Percentiles rank a stretch among this genome's conserved stretches.
phyloP scores from a whole-genome alignment of 192 early-diverging fungal species.

The Coemansia sp. region DNA sequence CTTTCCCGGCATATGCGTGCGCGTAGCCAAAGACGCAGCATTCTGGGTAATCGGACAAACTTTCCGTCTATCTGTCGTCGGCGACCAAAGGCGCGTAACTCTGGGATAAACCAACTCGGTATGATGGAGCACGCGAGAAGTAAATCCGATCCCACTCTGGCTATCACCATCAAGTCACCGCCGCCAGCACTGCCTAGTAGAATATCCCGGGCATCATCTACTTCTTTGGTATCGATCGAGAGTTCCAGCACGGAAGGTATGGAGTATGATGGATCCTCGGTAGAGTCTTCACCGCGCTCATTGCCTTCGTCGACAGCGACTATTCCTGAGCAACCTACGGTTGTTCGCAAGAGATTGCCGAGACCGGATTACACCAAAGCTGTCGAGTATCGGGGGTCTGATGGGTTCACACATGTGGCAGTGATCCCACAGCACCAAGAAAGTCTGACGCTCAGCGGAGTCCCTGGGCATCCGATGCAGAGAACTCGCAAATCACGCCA shows the following conservation, averaged over 20 bases:
- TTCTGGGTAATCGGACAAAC: slow-evolving; percentile 37
- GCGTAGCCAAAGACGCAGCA: slow-evolving; percentile 36
- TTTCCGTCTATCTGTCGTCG: slow-evolving; percentile 29
- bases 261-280: neutral
- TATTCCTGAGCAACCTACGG: no score
- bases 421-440: neutral
- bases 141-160: slow-evolving; percentile 34
- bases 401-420: slow-evolving; percentile 4
- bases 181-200: slow-evolving; percentile 3
- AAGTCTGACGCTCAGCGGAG: slow-evolving; percentile 21
- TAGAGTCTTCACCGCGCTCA: neutral
- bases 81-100: neutral
- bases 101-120: no score
- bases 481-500: no score
- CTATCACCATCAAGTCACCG: slow-evolving; percentile 7
- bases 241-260: neutral
- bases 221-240: neutral
- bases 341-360: slow-evolving; percentile 11
- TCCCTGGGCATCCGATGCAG: slow-evolving; percentile 25
- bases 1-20: slow-evolving; percentile 31
- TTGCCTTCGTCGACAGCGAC: neutral
- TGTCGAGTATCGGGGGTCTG: slow-evolving; percentile 9
- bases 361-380: no score
- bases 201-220: slow-evolving; percentile 4
- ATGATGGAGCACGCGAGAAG: slow-evolving; percentile 32